A percentile compares a stretch with the other conserved stretches of the same genome.
Conservation (phyloP, 1,139 yeast species). For the Saccharomyces hybrid region DNA sequence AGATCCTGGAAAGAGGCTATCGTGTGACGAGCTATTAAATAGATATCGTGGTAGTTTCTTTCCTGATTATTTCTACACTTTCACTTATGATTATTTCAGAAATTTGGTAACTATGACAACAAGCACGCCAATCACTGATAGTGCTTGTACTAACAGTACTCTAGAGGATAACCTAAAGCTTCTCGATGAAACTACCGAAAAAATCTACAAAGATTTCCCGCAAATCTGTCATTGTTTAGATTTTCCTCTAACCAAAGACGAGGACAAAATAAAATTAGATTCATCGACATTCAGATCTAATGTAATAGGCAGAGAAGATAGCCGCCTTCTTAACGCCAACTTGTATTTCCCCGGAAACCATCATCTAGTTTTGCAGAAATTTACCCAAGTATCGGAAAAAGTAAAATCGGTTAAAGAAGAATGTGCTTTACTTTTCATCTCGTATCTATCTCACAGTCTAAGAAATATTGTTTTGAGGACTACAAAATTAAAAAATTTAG, state of each 20-base stretch:
- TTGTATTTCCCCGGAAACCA: neutral
- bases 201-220: slow-evolving; percentile 50
- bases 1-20: slow-evolving; percentile 52
- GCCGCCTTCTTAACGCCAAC: neutral
- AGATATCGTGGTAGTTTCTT: slow-evolving; percentile 47
- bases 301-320: slow-evolving; percentile 1
- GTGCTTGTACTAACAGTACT: slow-evolving; percentile 16
- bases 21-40: slow-evolving; percentile 48
- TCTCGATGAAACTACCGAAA: slow-evolving; percentile 54
- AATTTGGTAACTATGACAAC: slow-evolving; percentile 30
- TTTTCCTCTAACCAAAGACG: slow-evolving; percentile 29
- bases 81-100: slow-evolving; percentile 59
- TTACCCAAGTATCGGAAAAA: slow-evolving; percentile 7
- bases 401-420: slow-evolving; percentile 30
- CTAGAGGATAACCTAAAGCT: slow-evolving; percentile 33
- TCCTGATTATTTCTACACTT: slow-evolving; percentile 65
- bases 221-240: slow-evolving; percentile 43
- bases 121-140: slow-evolving; percentile 24
- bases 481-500: slow-evolving; percentile 64
- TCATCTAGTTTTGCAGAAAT: neutral
- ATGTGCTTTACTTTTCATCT: slow-evolving; percentile 55
- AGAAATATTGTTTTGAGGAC: slow-evolving; percentile 57
- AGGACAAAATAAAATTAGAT: neutral
- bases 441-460: slow-evolving; percentile 55
- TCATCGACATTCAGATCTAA: slow-evolving; percentile 7